A percentile compares a stretch with the other conserved stretches of the same genome.
phyloP scores from a whole-genome alignment of 139 green algal genomes.

The Yamagishiella unicocca region DNA sequence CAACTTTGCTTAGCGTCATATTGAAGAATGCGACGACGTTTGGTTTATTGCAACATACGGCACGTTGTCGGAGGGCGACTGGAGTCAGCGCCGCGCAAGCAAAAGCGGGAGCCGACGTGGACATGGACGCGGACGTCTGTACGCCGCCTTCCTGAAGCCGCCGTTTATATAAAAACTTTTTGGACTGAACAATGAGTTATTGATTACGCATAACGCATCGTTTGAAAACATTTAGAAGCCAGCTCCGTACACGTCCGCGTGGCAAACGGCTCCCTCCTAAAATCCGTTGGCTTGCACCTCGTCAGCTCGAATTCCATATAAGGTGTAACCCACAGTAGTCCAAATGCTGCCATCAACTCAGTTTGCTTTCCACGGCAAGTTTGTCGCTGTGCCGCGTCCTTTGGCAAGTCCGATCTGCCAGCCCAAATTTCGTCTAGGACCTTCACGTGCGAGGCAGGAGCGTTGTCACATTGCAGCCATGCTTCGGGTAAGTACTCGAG shows the following conservation, averaged over 20 bases:
- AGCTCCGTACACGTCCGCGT: background rate
- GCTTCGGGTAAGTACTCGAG: constrained; percentile 7
- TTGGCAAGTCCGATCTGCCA: constrained; percentile 1
- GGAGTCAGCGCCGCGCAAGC: background rate
- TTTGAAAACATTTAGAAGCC: background rate
- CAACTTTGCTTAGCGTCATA: no score
- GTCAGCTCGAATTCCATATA: background rate
- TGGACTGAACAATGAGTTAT: no score
- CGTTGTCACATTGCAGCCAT: background rate
- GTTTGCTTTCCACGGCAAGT: background rate
- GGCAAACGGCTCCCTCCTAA: background rate
- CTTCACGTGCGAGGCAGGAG: background rate
- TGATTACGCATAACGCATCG: no score
- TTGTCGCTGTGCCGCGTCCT: background rate
- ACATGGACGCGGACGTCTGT: no score
- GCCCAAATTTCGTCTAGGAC: background rate
- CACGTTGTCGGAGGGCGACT: background rate
- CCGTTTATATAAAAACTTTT: no score
- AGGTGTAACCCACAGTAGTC: background rate
- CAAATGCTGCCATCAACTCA: background rate
- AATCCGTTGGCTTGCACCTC: constrained; percentile 11
- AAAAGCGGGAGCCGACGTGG: no score
- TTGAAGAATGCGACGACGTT: no score
- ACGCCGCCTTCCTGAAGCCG: no score
- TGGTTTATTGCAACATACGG: no score